Conservation (phyloP, 148 eudicot species). For the Chenopodium berlandieri region DNA sequence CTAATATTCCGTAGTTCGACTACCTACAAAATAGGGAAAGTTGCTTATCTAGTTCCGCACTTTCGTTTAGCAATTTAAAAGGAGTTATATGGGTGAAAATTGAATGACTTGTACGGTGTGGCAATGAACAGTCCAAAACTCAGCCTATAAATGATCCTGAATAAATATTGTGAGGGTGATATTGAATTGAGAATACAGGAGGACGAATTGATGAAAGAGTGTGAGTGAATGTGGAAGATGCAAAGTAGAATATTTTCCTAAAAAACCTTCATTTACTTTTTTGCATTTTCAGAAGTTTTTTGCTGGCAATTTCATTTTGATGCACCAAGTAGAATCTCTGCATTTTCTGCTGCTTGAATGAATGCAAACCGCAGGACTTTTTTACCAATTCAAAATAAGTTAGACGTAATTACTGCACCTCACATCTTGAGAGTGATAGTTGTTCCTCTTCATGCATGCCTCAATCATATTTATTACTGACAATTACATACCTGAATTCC, state of each 20-base stretch:
- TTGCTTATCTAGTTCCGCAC: background rate
- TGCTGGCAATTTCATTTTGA: background rate
- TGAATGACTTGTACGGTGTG: background rate
- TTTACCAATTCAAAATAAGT: background rate
- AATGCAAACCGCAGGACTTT: constrained; percentile 10
- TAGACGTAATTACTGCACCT: background rate
- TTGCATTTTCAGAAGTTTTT: constrained; percentile 20
- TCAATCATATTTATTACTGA: constrained; percentile 24
- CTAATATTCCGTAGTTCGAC: background rate
- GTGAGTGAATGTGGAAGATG: constrained; percentile 1
- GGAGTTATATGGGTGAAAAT: too few species aligned
- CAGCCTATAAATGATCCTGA: constrained; percentile 5
- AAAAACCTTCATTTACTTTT: background rate
- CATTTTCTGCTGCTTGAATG: constrained; percentile 2
- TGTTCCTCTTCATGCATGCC: constrained; percentile 6
- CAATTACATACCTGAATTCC: background rate
- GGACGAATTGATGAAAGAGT: constrained; percentile 11
- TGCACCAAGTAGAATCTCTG: background rate
- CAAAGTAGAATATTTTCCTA: background rate
- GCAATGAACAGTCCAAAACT: constrained; percentile 1
- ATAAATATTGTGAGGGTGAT: background rate
- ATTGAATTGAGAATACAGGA: background rate
- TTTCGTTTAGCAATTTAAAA: background rate
- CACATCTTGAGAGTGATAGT: constrained; percentile 6
- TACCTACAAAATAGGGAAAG: background rate